phyloP scores from a whole-genome alignment of 768 basidiomycete species.

The Hypholoma fasciculare region DNA sequence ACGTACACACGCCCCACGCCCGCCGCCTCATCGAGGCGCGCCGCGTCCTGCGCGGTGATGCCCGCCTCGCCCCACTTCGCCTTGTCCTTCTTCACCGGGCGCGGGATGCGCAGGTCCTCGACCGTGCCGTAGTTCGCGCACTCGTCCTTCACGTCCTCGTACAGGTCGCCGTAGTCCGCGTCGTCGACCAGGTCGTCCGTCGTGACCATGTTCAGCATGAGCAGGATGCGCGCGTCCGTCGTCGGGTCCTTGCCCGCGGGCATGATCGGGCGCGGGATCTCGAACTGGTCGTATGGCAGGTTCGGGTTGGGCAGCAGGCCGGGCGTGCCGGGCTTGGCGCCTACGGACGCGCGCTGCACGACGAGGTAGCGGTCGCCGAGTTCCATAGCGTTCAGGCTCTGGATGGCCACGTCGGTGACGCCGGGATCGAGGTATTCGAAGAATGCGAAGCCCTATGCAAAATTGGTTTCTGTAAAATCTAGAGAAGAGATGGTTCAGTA shows the following conservation, averaged over 20 bases:
- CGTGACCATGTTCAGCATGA: slow-evolving; percentile 99
- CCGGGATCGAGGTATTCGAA: slow-evolving; percentile 92
- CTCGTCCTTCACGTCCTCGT: slow-evolving; percentile 94
- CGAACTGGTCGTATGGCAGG: slow-evolving; percentile 78
- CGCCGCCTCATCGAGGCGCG: slow-evolving; percentile 79
- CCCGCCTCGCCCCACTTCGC: slow-evolving; percentile 75
- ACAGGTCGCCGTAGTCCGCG: slow-evolving; percentile 89
- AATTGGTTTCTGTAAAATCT: background rate
- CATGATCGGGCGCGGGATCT: slow-evolving; percentile 86
- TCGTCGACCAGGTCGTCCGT: slow-evolving; percentile 90
- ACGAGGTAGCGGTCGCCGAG: slow-evolving; percentile 94
- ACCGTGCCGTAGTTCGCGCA: slow-evolving; percentile 79
- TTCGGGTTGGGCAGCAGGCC: slow-evolving; percentile 68
- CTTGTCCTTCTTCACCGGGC: slow-evolving; percentile 86
- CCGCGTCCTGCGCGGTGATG: slow-evolving; percentile 64
- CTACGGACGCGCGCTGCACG: slow-evolving; percentile 95
- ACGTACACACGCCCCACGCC: slow-evolving; percentile 98
- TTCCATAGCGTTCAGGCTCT: slow-evolving; percentile 96
- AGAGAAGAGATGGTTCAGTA: slow-evolving; percentile 25
- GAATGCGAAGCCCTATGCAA: slow-evolving; percentile 91
- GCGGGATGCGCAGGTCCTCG: slow-evolving; percentile 84
- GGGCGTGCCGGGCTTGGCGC: slow-evolving; percentile 73
- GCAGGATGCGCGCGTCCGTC: slow-evolving; percentile 78
- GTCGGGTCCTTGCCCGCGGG: slow-evolving; percentile 70
- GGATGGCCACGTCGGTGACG: slow-evolving; percentile 94